phyloP scores from a whole-genome alignment of 352 stramenopile genomes.

The Globisporangium emineosum region DNA sequence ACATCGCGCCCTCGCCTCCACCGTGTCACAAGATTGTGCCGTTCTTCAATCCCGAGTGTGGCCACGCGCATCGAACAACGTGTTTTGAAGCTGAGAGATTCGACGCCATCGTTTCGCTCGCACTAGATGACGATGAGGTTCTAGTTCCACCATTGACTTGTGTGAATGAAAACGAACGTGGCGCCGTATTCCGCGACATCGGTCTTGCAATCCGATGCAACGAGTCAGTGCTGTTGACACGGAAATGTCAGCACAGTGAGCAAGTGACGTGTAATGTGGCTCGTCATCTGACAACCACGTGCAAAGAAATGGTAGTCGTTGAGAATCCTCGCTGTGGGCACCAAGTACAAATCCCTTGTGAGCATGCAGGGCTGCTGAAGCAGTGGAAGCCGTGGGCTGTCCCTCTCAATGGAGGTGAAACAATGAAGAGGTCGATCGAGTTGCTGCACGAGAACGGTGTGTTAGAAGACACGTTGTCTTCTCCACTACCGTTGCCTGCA shows the following conservation, averaged over 20 bases:
- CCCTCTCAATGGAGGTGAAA: neutral
- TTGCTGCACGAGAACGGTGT: conserved; percentile 35
- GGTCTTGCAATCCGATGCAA: conserved; percentile 44
- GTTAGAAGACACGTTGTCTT: conserved; percentile 32
- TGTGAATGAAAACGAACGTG: conserved; percentile 28
- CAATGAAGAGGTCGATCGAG: conserved; percentile 13
- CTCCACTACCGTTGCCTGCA: conserved; percentile 24
- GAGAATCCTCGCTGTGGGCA: conserved; percentile 48
- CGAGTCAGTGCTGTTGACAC: conserved; percentile 29
- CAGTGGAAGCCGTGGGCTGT: conserved; percentile 52
- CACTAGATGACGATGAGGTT: conserved; percentile 12
- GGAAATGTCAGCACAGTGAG: conserved; percentile 39
- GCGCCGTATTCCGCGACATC: conserved; percentile 34
- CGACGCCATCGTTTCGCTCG: neutral
- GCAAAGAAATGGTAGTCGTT: conserved; percentile 27
- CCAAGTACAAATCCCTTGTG: conserved; percentile 35
- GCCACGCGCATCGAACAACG: conserved; percentile 49
- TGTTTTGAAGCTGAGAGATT: conserved; percentile 39
- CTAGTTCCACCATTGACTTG: conserved; percentile 21
- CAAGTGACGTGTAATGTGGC: conserved; percentile 52
- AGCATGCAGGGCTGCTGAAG: conserved; percentile 23
- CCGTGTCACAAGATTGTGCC: conserved; percentile 45
- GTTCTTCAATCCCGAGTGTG: conserved; percentile 66
- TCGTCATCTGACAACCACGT: conserved; percentile 27
- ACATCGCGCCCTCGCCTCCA: conserved; percentile 41